These are phyloP conservation scores for Arctium lappa DNA, from an alignment of 129 eudicot genomes.

Conservation along the genomic window DNA sequence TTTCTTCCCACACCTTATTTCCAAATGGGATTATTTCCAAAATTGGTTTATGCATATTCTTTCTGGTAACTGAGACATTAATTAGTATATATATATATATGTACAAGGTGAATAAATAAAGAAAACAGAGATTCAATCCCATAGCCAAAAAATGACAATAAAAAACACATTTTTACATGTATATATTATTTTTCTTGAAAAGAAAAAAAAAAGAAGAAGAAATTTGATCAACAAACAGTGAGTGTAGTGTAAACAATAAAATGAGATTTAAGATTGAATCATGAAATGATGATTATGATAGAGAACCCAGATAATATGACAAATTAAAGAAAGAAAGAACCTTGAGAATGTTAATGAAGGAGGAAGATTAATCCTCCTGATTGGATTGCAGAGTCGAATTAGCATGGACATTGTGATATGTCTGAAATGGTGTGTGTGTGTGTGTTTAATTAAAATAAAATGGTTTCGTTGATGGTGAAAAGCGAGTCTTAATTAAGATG, in stretches of 20 bases:
- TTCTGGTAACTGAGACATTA: too few relatives aligned
- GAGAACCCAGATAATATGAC: too few relatives aligned
- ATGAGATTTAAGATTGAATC: not conserved
- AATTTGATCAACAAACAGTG: not conserved
- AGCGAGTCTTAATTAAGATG: not conserved
- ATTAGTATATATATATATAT: too few relatives aligned
- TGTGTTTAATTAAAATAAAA: not conserved
- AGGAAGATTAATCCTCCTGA: not conserved
- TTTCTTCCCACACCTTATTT: too few relatives aligned
- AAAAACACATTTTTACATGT: too few relatives aligned
- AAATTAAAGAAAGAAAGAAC: not conserved
- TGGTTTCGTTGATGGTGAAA: not conserved
- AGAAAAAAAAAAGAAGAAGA: not conserved
- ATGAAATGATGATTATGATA: too few relatives aligned
- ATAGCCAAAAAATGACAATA: not conserved
- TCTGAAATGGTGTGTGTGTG: slow-evolving; percentile 3
- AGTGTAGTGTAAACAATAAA: not conserved
- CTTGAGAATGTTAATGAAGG: slow-evolving; percentile 11
- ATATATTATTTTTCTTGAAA: too few relatives aligned
- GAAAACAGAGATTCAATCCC: too few relatives aligned
- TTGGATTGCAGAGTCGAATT: slow-evolving; percentile 17
- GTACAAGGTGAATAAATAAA: too few relatives aligned
- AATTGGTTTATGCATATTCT: too few relatives aligned
- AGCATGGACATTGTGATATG: slow-evolving; percentile 20
- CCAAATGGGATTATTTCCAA: too few relatives aligned